These are phyloP conservation scores for Jatropha curcas DNA, from an alignment of 345 rosid species.

Conservation along the genomic window DNA sequence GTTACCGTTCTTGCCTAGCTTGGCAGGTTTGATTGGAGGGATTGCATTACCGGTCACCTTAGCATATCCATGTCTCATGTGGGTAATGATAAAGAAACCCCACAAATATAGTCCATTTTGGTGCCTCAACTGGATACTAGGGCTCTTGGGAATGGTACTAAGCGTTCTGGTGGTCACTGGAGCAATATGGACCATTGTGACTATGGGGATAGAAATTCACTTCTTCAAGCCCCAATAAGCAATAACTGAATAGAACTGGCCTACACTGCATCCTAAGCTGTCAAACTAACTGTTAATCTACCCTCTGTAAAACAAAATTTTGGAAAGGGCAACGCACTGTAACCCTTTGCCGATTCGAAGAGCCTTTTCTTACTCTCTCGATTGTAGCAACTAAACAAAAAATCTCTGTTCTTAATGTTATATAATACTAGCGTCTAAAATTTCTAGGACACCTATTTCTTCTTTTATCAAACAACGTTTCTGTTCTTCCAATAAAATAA, in stretches of 20 bases:
- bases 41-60: conserved; percentile 51
- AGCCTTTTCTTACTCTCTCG: not conserved
- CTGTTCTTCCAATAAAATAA: too few species aligned
- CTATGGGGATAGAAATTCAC: conserved; percentile 44
- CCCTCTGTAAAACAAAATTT: not conserved
- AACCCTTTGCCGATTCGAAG: too few species aligned
- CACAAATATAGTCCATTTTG: conserved; percentile 25
- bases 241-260: not conserved
- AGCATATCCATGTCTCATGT: conserved; percentile 60
- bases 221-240: conserved; percentile 49
- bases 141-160: conserved; percentile 44
- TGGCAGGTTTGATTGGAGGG: conserved; percentile 62
- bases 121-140: conserved; percentile 45
- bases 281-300: not conserved
- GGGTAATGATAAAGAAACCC: conserved; percentile 54
- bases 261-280: not conserved
- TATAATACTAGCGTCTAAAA: too few species aligned
- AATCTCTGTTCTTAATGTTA: not conserved
- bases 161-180: conserved; percentile 37
- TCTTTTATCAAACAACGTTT: too few species aligned
- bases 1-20: conserved; percentile 52
- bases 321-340: not conserved
- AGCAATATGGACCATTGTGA: conserved; percentile 51
- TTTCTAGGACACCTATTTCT: not conserved
- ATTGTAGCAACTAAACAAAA: not conserved